Conservation (phyloP, 2,329 filamentous ascomycete genomes). For the Penicillium occitanis region DNA sequence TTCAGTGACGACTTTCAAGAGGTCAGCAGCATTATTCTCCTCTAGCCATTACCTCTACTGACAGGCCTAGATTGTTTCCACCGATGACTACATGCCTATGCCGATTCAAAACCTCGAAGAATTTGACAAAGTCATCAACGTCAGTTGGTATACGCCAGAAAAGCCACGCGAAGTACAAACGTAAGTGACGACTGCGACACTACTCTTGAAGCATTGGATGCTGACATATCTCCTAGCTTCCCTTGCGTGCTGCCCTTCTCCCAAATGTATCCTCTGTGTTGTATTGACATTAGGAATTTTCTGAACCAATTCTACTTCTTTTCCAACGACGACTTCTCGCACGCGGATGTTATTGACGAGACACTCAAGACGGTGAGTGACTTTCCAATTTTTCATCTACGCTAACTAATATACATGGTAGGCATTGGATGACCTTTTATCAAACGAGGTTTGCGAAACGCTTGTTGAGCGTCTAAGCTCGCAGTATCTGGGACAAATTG, state of each 20-base stretch:
- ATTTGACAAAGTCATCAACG: conserved; percentile 92
- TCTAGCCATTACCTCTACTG: not conserved
- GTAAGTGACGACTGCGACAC: conserved; percentile 48
- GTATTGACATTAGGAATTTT: conserved; percentile 97
- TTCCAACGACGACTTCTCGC: conserved; percentile 91
- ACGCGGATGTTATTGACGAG: conserved; percentile 85
- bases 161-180: conserved; percentile 71
- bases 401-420: conserved; percentile 36
- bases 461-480: conserved; percentile 84
- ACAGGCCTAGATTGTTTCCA: conserved; percentile 62
- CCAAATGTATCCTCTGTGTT: conserved; percentile 98
- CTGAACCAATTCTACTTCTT: conserved; percentile 98
- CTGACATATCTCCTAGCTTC: conserved; percentile 59
- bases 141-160: conserved; percentile 93
- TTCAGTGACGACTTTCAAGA: conserved; percentile 97
- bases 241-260: conserved; percentile 96
- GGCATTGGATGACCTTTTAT: conserved; percentile 93
- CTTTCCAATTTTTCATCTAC: conserved; percentile 14
- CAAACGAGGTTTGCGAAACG: conserved; percentile 84
- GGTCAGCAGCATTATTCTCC: conserved; percentile 45
- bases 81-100: conserved; percentile 99
- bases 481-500: conserved; percentile 95
- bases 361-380: conserved; percentile 70
- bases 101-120: conserved; percentile 86
- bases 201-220: conserved; percentile 5